These are phyloP conservation scores for Sphenostylis stenocarpa DNA, from an alignment of 306 rosid genomes.

Conservation along the genomic window DNA sequence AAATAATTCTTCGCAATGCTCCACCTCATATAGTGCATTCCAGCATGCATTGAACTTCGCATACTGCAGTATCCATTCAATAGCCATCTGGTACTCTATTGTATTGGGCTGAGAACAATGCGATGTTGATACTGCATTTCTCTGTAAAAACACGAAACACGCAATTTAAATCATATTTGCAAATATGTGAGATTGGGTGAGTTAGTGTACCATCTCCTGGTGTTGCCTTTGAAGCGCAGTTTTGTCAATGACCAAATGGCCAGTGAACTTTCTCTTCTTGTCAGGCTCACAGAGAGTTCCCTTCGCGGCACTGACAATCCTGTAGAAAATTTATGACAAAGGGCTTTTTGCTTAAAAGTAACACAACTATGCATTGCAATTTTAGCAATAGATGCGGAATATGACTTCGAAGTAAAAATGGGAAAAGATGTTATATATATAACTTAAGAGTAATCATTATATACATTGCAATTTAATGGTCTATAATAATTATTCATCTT, in stretches of 20 bases:
- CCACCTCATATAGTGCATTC: slow-evolving; percentile 48
- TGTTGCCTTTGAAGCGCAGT: slow-evolving; percentile 1
- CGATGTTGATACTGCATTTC: slow-evolving; percentile 62
- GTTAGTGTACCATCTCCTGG: slow-evolving; percentile 45
- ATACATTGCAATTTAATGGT: too few species aligned
- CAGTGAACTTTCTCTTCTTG: slow-evolving; percentile 35
- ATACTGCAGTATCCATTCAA: slow-evolving; percentile 44
- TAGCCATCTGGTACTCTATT: slow-evolving; percentile 50
- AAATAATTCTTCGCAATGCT: background rate
- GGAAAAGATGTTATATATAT: background rate
- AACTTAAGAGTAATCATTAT: too few species aligned
- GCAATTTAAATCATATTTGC: slow-evolving; percentile 3
- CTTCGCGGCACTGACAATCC: slow-evolving; percentile 40
- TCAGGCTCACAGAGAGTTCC: slow-evolving; percentile 32
- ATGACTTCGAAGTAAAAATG: background rate
- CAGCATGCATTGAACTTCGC: slow-evolving; percentile 41
- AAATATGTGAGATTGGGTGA: background rate
- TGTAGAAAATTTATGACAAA: slow-evolving; percentile 17
- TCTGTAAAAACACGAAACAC: slow-evolving; percentile 35
- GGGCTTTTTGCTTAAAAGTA: background rate
- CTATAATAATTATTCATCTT: too few species aligned
- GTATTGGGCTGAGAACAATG: slow-evolving; percentile 66
- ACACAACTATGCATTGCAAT: background rate
- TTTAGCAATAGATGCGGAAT: background rate
- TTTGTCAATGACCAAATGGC: slow-evolving; percentile 42